These are phyloP conservation scores for Chalciporus sphaerocephalus DNA, from an alignment of 768 basidiomycete species.

Conservation along the genomic window DNA sequence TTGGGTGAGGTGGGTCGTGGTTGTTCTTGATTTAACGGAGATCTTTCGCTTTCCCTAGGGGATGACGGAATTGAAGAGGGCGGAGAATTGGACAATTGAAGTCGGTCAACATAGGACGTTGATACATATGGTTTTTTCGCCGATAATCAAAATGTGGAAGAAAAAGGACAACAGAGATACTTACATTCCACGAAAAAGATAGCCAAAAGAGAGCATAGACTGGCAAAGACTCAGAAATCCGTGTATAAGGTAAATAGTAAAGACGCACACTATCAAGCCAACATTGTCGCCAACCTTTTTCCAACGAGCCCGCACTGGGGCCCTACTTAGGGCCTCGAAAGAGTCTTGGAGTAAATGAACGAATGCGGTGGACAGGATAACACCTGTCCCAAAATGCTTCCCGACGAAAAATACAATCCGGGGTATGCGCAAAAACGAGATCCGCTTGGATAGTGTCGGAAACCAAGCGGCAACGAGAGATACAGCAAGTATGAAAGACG, in stretches of 20 bases:
- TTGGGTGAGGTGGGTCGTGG: slow-evolving; percentile 4
- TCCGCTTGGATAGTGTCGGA: slow-evolving; percentile 56
- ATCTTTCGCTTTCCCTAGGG: slow-evolving; percentile 21
- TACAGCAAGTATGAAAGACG: slow-evolving; percentile 47
- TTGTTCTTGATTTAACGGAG: slow-evolving; percentile 7
- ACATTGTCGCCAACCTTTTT: slow-evolving; percentile 54
- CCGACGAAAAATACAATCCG: slow-evolving; percentile 75
- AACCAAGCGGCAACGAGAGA: slow-evolving; percentile 75
- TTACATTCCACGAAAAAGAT: slow-evolving; percentile 82
- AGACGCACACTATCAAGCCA: slow-evolving; percentile 71
- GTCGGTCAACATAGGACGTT: slow-evolving; percentile 67
- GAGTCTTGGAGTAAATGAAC: slow-evolving; percentile 77
- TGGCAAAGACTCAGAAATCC: slow-evolving; percentile 24
- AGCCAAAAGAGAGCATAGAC: slow-evolving; percentile 56
- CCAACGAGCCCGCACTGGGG: slow-evolving; percentile 43
- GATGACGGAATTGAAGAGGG: slow-evolving; percentile 37
- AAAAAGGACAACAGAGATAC: slow-evolving; percentile 22
- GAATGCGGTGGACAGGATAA: slow-evolving; percentile 80
- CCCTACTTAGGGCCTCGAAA: slow-evolving; percentile 54
- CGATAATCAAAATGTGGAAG: not conserved
- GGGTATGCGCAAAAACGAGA: slow-evolving; percentile 56
- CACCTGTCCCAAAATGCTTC: slow-evolving; percentile 83
- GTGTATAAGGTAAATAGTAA: not conserved
- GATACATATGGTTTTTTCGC: slow-evolving; percentile 54
- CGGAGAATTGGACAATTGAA: slow-evolving; percentile 60